A percentile compares a stretch with the other conserved stretches of the same genome.
Conservation (phyloP, 2,329 filamentous ascomycete species). For the Claviceps pazoutovae region DNA sequence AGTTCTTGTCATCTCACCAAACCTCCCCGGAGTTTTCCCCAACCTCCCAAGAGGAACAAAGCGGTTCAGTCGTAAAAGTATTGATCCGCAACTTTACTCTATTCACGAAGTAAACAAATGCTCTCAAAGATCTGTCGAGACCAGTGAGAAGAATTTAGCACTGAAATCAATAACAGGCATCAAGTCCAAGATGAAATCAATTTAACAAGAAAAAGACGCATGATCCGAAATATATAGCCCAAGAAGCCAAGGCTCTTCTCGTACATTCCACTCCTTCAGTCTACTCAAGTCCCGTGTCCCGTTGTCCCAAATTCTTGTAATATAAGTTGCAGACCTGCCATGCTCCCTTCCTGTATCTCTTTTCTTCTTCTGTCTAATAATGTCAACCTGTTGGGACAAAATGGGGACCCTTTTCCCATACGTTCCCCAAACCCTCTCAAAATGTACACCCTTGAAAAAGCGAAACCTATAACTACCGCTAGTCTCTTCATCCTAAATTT, state of each 20-base stretch:
- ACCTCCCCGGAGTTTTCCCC: too few species aligned
- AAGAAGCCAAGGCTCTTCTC: constrained; percentile 17
- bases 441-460: too few species aligned
- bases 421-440: too few species aligned
- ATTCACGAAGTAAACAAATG: background rate
- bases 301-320: constrained; percentile 20
- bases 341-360: constrained; percentile 13
- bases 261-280: constrained; percentile 19
- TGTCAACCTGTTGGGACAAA: constrained; percentile 17
- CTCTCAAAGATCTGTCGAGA: too few species aligned
- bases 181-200: background rate
- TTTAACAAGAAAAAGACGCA: constrained; percentile 1
- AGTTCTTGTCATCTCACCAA: too few species aligned
- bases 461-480: too few species aligned
- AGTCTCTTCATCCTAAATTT: background rate
- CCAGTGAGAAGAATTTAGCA: background rate
- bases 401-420: constrained; percentile 9
- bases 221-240: constrained; percentile 9
- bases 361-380: constrained; percentile 24
- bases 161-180: background rate
- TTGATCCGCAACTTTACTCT: too few species aligned
- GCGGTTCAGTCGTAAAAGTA: too few species aligned
- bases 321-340: constrained; percentile 21
- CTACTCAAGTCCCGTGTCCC: constrained; percentile 18
- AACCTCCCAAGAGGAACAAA: too few species aligned